Evolutionary conservation across 2,329 filamentous ascomycete genomes (phyloP).

Genomic region (Pseudocercospora vitis): DNA sequence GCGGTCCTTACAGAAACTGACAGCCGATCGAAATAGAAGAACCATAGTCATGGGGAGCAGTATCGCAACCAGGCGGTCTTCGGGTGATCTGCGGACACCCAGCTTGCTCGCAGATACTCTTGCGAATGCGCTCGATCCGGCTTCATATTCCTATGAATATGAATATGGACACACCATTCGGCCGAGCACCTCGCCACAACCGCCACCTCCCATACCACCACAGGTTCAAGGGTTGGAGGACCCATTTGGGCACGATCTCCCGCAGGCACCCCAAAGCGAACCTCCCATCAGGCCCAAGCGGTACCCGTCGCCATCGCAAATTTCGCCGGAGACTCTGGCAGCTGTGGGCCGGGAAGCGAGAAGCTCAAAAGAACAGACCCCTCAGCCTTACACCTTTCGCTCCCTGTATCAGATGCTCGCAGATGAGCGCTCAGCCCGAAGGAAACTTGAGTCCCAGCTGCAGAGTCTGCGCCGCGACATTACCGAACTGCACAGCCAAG

Average conservation of each 20-base stretch:
- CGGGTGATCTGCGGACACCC: slow-evolving; percentile 31
- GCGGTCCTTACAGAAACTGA: slow-evolving; percentile 35
- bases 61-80: slow-evolving; percentile 22
- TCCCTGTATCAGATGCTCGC: slow-evolving; percentile 42
- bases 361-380: slow-evolving; percentile 6
- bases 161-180: slow-evolving; percentile 26
- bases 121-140: slow-evolving; percentile 22
- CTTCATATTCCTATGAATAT: slow-evolving; percentile 29
- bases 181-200: slow-evolving; percentile 28
- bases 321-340: slow-evolving; percentile 17
- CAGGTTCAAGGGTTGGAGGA: slow-evolving; percentile 19
- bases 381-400: slow-evolving; percentile 34
- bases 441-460: slow-evolving; percentile 38
- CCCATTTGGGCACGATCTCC: slow-evolving; percentile 19
- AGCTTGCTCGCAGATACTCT: slow-evolving; percentile 39
- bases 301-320: slow-evolving; percentile 7
- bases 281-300: slow-evolving; percentile 1
- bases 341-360: slow-evolving; percentile 10
- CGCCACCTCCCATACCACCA: slow-evolving; percentile 19
- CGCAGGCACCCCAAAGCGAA: slow-evolving; percentile 4
- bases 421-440: slow-evolving; percentile 39
- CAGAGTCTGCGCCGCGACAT: slow-evolving; percentile 33
- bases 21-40: slow-evolving; percentile 35
- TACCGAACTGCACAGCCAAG: slow-evolving; percentile 35
- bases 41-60: slow-evolving; percentile 33